Percentiles rank a stretch among this genome's conserved stretches.
Evolutionary conservation across 164 flowering plant species (phyloP).

Genomic region (Houttuynia cordata): DNA sequence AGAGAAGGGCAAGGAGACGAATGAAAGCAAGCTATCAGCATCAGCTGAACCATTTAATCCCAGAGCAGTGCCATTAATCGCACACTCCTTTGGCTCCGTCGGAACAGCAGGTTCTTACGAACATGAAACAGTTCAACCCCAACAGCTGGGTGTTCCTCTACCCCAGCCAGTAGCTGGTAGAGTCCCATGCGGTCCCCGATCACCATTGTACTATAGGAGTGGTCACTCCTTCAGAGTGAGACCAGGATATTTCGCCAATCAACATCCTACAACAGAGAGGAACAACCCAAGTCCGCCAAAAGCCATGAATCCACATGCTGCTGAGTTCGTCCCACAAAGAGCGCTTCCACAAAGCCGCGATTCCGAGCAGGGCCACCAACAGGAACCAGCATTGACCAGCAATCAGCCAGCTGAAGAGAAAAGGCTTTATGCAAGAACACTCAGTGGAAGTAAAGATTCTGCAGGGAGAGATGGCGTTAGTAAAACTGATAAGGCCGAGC

Average conservation of each 20-base stretch:
- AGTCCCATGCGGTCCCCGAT: slow-evolving; percentile 72
- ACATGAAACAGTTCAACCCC: slow-evolving; percentile 31
- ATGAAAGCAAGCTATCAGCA: slow-evolving; percentile 79
- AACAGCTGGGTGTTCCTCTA: slow-evolving; percentile 27
- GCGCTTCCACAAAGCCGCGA: slow-evolving; percentile 20
- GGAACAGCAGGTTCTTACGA: slow-evolving; percentile 34
- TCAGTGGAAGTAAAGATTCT: slow-evolving; percentile 12
- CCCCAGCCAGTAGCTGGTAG: slow-evolving; percentile 40
- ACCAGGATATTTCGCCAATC: slow-evolving; percentile 31
- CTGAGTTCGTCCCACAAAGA: slow-evolving; percentile 59
- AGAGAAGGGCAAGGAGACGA: slow-evolving; percentile 30
- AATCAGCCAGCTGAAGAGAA: slow-evolving; percentile 14
- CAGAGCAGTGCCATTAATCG: slow-evolving; percentile 20
- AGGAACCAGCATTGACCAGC: slow-evolving; percentile 3
- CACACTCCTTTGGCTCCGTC: slow-evolving; percentile 23
- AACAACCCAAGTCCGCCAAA: slow-evolving; percentile 23
- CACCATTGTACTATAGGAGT: slow-evolving; percentile 45
- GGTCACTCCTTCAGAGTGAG: slow-evolving; percentile 37
- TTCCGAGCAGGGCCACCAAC: slow-evolving; percentile 15
- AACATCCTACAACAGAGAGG: slow-evolving; percentile 23
- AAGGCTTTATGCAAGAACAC: slow-evolving; percentile 12
- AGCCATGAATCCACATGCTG: slow-evolving; percentile 80
- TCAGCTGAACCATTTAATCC: slow-evolving; percentile 85
- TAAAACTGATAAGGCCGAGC: slow-evolving; percentile 48
- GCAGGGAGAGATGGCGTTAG: slow-evolving; percentile 21